Evolutionary conservation across 768 basidiomycete species (phyloP), one percentile per base, ranked within the genome.

Genomic region (Coprinellus aureogranulatus): DNA sequence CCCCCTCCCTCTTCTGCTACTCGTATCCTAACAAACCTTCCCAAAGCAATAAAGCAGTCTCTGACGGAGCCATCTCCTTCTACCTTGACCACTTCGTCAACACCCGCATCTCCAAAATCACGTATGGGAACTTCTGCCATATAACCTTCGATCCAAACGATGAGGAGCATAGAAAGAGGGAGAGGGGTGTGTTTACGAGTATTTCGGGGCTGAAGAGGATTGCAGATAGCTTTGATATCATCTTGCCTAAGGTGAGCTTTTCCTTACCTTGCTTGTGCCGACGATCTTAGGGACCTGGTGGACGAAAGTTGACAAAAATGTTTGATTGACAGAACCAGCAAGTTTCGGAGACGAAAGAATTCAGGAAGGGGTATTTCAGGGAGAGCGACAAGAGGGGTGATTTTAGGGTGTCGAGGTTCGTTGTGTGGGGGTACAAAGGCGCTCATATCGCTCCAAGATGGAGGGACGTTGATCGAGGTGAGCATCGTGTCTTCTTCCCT

Each of bases 51-150:
- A 65, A 73, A 54, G 83, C 81, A 1, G 83, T 84, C 9, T 80
- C 83, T 1, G 80, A 83, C 47, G 83, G 83, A 2, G 79, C 71
- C 2, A 67, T 73, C 18, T 72, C 70, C 1, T 72, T 71, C 59
- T 67, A 72, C 52, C 75, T 85, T 18, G 79, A 84, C 57, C 77
- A 78, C 59, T 75, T 77, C 14, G 82, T 84, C 4, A 71, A 75
- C 5, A 72, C 72, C 4, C 76, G 83, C 28, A 28, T 58, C 2
- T 31, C 50, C 31, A 52, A 52, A 16, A 37, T 52, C 31, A 37
- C 31, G n/a, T 52, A 52, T 37, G 50, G 50, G 10, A 52, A 52
- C 34, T 52, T 52, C 31, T 52, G 50, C 31, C 50, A 52, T 30
- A 37, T 52, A n/a, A 30, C 50, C 3, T 52, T 37, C 31, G 20